Base-by-base conservation (phyloP, 2,329 filamentous ascomycete genomes). In the Pestalotiopsis sp. region DNA sequence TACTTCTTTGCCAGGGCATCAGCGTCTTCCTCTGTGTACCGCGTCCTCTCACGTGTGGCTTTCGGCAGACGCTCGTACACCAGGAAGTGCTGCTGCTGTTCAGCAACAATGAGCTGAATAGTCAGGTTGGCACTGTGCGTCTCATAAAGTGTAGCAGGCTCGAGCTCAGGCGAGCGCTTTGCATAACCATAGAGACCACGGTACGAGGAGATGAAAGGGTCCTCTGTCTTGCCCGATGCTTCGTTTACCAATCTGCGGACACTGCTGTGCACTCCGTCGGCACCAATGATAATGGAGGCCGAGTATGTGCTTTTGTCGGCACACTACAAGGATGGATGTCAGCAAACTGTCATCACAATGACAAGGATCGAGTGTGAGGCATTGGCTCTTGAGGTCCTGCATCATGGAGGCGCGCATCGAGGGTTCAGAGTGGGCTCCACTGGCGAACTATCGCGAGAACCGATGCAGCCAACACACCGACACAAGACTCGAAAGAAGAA, bases 221-320 rank as follows among this genome's bases (percentile, higher is more conserved):
- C 72, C 11, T 72, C 70, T 31, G 69, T 57, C 4, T 25, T 45
- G 36, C 67, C 68, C 4, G 71, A 68, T 20, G 66, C 65, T 59
- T 69, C 71, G 45, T 76, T 74, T 75, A 83, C 80, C 57, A 76
- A 72, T 45, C 72, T 67, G 4, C 80, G 76, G 4, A 78, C 74
- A 9, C 71, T 72, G 70, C 81, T 83, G 61, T 81, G 78, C 5
- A 83, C 80, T 4, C 83, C 83, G 71, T 84, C 82, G 7, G 79
- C 78, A 17, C 83, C 83, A 25, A 84, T 73, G 4, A 84, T 70
- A 13, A 85, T 75, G 58, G 80, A 79, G 1, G 79, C 83, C 1
- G 69, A 68, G 67, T 80, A 78, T 2, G 72, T 70, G 3, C 72
- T 74, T 1, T 81, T 80, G 68, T 84, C 82, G 3, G 70, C 68